These are phyloP conservation scores for Suillus weaverae DNA, from an alignment of 768 basidiomycete species.

Conservation along the genomic window DNA sequence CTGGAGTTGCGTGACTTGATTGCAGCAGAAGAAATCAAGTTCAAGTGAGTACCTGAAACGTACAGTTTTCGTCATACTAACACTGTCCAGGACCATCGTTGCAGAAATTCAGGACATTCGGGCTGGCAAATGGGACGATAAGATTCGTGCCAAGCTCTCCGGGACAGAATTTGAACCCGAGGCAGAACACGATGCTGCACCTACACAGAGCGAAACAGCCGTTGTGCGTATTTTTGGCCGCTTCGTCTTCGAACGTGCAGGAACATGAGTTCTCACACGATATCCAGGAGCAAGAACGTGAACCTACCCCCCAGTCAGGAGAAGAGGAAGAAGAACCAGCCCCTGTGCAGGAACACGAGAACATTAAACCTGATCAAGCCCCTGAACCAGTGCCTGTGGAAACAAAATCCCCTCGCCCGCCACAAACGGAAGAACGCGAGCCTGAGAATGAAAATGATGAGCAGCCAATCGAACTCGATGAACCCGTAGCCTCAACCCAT, in stretches of 20 bases:
- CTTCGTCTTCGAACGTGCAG: not conserved
- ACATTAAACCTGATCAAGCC: not conserved
- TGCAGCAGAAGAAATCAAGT: slow-evolving; percentile 68
- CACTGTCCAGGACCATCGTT: slow-evolving; percentile 51
- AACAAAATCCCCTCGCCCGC: not conserved
- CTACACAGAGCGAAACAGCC: not conserved
- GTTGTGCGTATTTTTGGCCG: not conserved
- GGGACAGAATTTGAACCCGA: slow-evolving; percentile 4
- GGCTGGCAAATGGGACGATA: slow-evolving; percentile 61
- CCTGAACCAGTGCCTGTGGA: not conserved
- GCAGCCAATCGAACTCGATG: not conserved
- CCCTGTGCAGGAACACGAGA: not conserved
- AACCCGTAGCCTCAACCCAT: not conserved
- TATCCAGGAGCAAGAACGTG: not conserved
- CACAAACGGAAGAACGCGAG: not conserved
- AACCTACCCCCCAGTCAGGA: not conserved
- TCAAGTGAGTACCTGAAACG: slow-evolving; percentile 53
- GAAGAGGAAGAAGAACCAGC: not conserved
- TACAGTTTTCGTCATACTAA: not conserved
- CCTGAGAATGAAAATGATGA: not conserved
- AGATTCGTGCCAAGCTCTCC: slow-evolving; percentile 40
- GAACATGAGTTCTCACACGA: not conserved
- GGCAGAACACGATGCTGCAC: not conserved
- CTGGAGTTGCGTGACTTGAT: slow-evolving; percentile 74
- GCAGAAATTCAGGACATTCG: slow-evolving; percentile 79